Base-by-base conservation (phyloP, 2,329 filamentous ascomycete species). In the Nannizzia gypsea region DNA sequence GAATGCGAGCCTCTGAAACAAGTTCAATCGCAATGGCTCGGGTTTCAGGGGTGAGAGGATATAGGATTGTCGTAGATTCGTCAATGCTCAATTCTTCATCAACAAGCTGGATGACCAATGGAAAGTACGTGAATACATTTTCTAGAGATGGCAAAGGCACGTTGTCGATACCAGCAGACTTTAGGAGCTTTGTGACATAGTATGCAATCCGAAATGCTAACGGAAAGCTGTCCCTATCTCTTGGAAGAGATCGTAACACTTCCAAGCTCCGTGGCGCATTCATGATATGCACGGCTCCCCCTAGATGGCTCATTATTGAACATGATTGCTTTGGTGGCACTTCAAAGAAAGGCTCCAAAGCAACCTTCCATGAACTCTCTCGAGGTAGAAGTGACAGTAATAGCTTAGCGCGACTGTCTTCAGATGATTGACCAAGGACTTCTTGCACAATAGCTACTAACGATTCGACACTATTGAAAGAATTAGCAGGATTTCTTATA, bases 141-240 rank as follows among this genome's bases (percentile, higher is more conserved):
- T 73, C 68, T 24, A 70, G 66, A 56, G 70, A 63, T 46, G 71
- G 69, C 48, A 70, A 55, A 42, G 71, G 64, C 6, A 76, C 57
- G 36, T 66, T 63, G 13, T 69, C 64, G 11, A 73, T 63, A 2
- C 75, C 57, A 20, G 75, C 70, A 1, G 70, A 71, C 17, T 74
- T 73, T 34, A 90, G 69, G 0, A 93, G 69, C 56, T 79, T 80
- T 4, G 79, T 77, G 0, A 83, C 81, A 69, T 90, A 96, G 56
- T 86, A 78, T 0, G 86, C 83, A 76, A 95, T 88, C 59, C 92
- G 81, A 13, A 89, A 82, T 0, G 89, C 83, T 59, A 88, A 77
- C 1, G 89, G 89, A 34, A 85, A 82, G 0, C 88, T 88, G 64
- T 82, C 81, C 3, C 80, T 76, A 68, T 96, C 90, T 40, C 56